A percentile compares a stretch with the other conserved stretches of the same genome.
These are phyloP conservation scores for Serendipita sp. DNA, from an alignment of 768 basidiomycete species.

Conservation along the genomic window DNA sequence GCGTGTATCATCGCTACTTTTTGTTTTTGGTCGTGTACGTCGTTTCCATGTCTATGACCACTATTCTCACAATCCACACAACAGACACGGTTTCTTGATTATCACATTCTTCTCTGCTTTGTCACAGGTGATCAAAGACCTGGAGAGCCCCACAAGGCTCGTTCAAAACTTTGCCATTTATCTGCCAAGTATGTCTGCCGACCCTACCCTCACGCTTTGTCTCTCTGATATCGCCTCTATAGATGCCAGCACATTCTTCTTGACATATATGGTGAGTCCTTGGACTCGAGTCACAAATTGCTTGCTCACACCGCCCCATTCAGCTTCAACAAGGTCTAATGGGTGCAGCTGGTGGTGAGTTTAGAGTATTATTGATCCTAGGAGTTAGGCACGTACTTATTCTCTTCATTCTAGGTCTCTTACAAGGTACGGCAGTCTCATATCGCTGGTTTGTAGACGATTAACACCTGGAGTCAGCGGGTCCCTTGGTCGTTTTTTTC, in stretches of 20 bases:
- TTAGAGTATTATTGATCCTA: not conserved
- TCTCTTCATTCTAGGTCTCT: not conserved
- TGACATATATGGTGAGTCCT: constrained; percentile 35
- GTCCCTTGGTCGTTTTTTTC: constrained; percentile 38
- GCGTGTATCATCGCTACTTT: constrained; percentile 57
- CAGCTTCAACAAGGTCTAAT: constrained; percentile 36
- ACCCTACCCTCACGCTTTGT: constrained; percentile 13
- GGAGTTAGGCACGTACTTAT: not conserved
- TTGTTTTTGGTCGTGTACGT: constrained; percentile 40
- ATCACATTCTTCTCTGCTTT: constrained; percentile 49
- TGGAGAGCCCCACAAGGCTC: constrained; percentile 11
- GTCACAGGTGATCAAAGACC: constrained; percentile 16
- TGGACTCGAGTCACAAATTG: not conserved
- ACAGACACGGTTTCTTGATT: constrained; percentile 53
- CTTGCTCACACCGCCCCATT: not conserved
- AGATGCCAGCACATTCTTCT: constrained; percentile 42
- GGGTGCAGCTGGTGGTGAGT: constrained; percentile 29
- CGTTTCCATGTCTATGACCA: constrained; percentile 6
- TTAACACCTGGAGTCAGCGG: constrained; percentile 30
- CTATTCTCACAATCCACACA: not conserved
- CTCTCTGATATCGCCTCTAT: constrained; percentile 24
- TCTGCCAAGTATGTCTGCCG: not conserved
- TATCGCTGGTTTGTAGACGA: no score
- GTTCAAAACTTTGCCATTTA: constrained; percentile 23
- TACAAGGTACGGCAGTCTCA: constrained; percentile 1